Base-by-base conservation (phyloP, 257 asterid genomes). In the Nicotiana attenuata region DNA sequence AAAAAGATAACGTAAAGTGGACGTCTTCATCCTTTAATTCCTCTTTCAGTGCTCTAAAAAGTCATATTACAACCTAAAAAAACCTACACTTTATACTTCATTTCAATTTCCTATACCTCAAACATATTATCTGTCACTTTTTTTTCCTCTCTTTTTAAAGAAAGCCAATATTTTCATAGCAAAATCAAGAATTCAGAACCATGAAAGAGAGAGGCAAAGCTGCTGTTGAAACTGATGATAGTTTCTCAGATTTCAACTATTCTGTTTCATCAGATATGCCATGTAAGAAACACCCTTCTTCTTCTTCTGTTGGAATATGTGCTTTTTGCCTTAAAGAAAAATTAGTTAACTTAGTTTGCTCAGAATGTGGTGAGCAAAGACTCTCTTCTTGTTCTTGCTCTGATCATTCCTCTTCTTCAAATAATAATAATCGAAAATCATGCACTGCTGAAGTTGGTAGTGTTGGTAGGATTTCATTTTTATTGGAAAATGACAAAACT, bases 321-420 rank as follows among this genome's bases (percentile, higher is more conserved):
- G 88, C 99, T 29, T 29, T 79, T 87, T 96, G 99, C 33, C 87
- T 96, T 5, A 93, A 91, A 82, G 99, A 96, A 15, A 83, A 90
- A 84, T 87, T 96, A n/a, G 89, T 91, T 20, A 88, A 91, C 7
- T 60, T 96, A 47, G 91, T 96, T 5, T 96, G 99, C 87, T 88
- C 97, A 0, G 99, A 96, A 28, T 96, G 99, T 77, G 99, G 99
- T 47, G 99, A 96, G 77, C 97, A 96, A 85, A 84, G 99, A 7
- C 88, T 92, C 5, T 80, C 78, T 17, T 80, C 78, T 55, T 80
- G 83, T 50, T 80, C 99, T 28, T 93, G 98, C 88, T 91, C 99
- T 10, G 99, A 92, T 66, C 84, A 88, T 17, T 91, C 96, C 38
- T 90, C 98, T 0, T 84, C 90, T 73, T 52, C 57, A 14, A 52